Evolutionary conservation across 768 basidiomycete species (phyloP).

Genomic region (Gloeopeniophorella convolvens): DNA sequence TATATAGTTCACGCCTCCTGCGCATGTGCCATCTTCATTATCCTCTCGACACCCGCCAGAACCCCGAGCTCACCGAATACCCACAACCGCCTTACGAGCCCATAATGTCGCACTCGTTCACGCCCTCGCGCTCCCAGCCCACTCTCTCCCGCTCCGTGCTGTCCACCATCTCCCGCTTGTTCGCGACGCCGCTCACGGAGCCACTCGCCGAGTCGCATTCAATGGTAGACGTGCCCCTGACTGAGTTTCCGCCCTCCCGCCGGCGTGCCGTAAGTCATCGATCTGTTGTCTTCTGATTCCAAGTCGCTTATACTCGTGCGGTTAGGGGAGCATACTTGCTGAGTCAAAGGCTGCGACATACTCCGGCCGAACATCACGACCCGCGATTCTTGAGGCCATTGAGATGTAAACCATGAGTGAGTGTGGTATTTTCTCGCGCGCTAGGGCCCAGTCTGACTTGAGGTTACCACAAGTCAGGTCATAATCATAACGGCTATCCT

Average conservation of each 20-base stretch:
- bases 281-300: neutral
- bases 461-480: no score
- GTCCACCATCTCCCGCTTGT: slow-evolving; percentile 5
- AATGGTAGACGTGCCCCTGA: slow-evolving; percentile 1
- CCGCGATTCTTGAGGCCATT: neutral
- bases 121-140: neutral
- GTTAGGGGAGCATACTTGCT: neutral
- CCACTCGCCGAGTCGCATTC: neutral
- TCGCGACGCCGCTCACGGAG: slow-evolving; percentile 4
- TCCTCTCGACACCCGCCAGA: no score
- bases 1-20: no score
- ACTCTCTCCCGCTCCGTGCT: neutral
- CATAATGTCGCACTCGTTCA: neutral
- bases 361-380: neutral
- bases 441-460: no score
- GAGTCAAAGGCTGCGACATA: neutral
- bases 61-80: neutral
- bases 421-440: no score
- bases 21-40: no score
- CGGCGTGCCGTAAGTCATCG: neutral
- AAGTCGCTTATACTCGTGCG: neutral
- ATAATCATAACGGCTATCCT: no score
- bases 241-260: neutral
- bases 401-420: neutral
- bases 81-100: neutral